A percentile compares a stretch with the other conserved stretches of the same genome.
Evolutionary conservation across 768 basidiomycete genomes (phyloP).

Genomic region (Nidularia pulvinata): DNA sequence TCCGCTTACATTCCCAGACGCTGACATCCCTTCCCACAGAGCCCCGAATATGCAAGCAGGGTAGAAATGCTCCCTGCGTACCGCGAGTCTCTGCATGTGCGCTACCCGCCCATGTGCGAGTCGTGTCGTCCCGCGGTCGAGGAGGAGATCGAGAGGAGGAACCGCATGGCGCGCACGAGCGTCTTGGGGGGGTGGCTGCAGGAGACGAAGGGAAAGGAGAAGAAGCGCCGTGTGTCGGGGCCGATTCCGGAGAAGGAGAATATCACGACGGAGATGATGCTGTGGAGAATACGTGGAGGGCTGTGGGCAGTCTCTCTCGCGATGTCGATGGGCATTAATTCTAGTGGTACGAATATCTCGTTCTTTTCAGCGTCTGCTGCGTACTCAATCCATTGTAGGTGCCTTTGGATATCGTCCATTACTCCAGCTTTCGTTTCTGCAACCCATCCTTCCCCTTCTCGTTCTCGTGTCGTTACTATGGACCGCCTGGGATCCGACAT

Average conservation of each 20-base stretch:
- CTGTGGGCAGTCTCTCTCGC: slow-evolving; percentile 59
- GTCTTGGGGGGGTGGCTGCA: slow-evolving; percentile 75
- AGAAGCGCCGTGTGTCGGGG: slow-evolving; percentile 45
- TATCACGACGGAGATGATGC: slow-evolving; percentile 45
- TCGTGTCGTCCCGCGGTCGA: slow-evolving; percentile 79
- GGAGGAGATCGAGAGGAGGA: slow-evolving; percentile 74
- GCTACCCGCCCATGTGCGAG: slow-evolving; percentile 88
- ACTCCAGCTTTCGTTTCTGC: slow-evolving; percentile 17
- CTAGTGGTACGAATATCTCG: slow-evolving; percentile 33
- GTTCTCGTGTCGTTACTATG: slow-evolving; percentile 66
- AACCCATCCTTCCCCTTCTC: slow-evolving; percentile 47
- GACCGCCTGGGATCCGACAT: slow-evolving; percentile 89
- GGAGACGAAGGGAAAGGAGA: slow-evolving; percentile 64
- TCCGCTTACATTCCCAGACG: slow-evolving; percentile 2
- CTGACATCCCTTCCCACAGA: slow-evolving; percentile 48
- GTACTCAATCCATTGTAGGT: slow-evolving; percentile 17
- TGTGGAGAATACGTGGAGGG: slow-evolving; percentile 71
- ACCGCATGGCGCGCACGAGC: slow-evolving; percentile 78
- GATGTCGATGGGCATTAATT: slow-evolving; percentile 37
- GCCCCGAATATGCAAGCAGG: slow-evolving; percentile 67
- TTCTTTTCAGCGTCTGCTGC: neutral
- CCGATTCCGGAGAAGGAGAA: slow-evolving; percentile 38
- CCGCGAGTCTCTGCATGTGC: slow-evolving; percentile 67
- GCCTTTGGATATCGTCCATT: slow-evolving; percentile 26
- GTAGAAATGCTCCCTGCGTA: slow-evolving; percentile 71